These are phyloP conservation scores for Fusarium bulbicola DNA, from an alignment of 2,329 filamentous ascomycete species.

Conservation along the genomic window DNA sequence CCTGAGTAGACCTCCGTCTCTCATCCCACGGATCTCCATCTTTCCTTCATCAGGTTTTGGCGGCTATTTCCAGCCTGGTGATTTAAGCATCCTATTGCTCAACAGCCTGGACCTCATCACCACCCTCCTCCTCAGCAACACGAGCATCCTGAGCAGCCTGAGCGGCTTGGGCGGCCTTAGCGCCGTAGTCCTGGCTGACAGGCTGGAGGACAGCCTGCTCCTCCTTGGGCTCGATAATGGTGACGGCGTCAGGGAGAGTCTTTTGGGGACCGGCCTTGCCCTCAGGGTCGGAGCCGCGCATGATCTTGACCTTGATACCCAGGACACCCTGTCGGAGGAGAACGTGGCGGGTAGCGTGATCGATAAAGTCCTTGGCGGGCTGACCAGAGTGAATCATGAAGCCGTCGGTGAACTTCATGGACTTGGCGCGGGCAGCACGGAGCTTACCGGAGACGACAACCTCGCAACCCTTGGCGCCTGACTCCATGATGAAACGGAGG, in stretches of 20 bases:
- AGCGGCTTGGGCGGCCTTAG: slow-evolving; percentile 75
- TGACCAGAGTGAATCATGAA: slow-evolving; percentile 99
- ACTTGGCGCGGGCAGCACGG: slow-evolving; percentile 98
- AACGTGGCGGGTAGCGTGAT: slow-evolving; percentile 97
- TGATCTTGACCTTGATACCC: slow-evolving; percentile 99
- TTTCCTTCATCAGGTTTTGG: slow-evolving; percentile 37
- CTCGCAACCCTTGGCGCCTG: slow-evolving; percentile 99
- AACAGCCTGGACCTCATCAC: slow-evolving; percentile 62
- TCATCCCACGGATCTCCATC: slow-evolving; percentile 41
- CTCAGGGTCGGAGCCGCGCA: slow-evolving; percentile 99
- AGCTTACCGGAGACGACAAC: slow-evolving; percentile 99
- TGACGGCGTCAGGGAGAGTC: slow-evolving; percentile 97
- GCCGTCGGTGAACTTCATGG: slow-evolving; percentile 99
- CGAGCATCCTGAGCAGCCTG: slow-evolving; percentile 72
- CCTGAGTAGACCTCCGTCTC: slow-evolving; percentile 51
- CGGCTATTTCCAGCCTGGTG: slow-evolving; percentile 35
- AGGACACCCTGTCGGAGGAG: slow-evolving; percentile 99
- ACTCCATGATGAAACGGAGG: slow-evolving; percentile 99
- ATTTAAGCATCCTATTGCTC: slow-evolving; percentile 50
- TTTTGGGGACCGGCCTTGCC: slow-evolving; percentile 98
- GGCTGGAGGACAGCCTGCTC: slow-evolving; percentile 95
- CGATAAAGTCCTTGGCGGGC: slow-evolving; percentile 99
- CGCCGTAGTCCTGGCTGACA: slow-evolving; percentile 97
- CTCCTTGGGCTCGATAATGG: slow-evolving; percentile 99
- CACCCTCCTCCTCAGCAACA: slow-evolving; percentile 66